Percentiles rank a stretch among this genome's conserved stretches.
Evolutionary conservation across 2,329 filamentous ascomycete genomes (phyloP).

Genomic region (Arthroderma sp.): DNA sequence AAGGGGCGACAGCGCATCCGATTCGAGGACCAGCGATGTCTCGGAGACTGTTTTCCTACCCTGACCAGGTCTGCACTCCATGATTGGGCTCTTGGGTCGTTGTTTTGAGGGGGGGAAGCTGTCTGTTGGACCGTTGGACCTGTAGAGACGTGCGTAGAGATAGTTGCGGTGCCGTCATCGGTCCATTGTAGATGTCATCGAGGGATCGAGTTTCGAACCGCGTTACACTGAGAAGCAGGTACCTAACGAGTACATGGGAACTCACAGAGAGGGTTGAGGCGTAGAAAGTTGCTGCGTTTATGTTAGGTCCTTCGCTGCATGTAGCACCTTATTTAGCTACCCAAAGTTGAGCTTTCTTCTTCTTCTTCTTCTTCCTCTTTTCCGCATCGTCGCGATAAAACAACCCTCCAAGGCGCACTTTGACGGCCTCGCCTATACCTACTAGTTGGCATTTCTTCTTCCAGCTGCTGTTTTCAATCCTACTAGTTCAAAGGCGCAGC

Average conservation of each 20-base stretch:
- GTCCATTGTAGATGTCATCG: not conserved
- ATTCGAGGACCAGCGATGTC: conserved; percentile 1
- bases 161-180: not conserved
- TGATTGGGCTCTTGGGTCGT: conserved; percentile 1
- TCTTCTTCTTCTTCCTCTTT: not conserved
- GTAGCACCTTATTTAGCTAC: not conserved
- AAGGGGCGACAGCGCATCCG: conserved; percentile 7
- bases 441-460: too few species aligned
- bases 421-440: not conserved
- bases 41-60: not conserved
- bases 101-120: not conserved
- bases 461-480: not conserved
- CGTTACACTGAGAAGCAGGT: not conserved
- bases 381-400: too few species aligned
- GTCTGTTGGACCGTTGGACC: not conserved
- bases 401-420: not conserved
- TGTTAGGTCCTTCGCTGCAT: not conserved
- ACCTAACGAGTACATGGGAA: not conserved
- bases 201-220: not conserved
- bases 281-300: not conserved
- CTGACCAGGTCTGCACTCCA: not conserved
- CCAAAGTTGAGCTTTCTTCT: too few species aligned
- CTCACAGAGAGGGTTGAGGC: not conserved
- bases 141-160: not conserved
- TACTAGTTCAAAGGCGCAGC: not conserved